Evolutionary conservation across 306 rosid genomes (phyloP).

Genomic region (Betula pendula): DNA sequence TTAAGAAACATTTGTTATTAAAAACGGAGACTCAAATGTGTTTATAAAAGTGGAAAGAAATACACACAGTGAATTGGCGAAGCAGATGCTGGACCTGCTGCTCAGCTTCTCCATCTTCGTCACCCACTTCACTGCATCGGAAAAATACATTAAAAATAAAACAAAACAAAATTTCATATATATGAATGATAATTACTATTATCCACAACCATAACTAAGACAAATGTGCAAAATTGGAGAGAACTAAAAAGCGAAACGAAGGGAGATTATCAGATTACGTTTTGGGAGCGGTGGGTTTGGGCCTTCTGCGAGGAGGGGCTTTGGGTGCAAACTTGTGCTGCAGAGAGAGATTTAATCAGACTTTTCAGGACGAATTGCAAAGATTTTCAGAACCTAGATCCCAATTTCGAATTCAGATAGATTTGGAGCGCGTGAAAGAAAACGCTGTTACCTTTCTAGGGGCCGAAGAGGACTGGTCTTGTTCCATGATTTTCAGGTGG

Average conservation of each 20-base stretch:
- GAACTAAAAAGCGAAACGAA: not conserved
- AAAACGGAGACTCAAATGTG: not conserved
- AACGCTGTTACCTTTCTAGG: slow-evolving; percentile 43
- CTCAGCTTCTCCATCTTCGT: slow-evolving; percentile 34
- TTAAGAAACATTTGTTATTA: not conserved
- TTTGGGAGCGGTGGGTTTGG: slow-evolving; percentile 23
- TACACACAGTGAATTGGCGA: slow-evolving; percentile 49
- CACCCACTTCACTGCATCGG: slow-evolving; percentile 47
- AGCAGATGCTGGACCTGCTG: slow-evolving; percentile 38
- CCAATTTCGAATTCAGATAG: not conserved
- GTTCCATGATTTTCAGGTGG: slow-evolving; percentile 40
- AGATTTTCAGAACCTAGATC: slow-evolving; percentile 4
- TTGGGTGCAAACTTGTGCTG: slow-evolving; percentile 61
- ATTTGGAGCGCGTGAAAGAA: not conserved
- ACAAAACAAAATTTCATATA: not conserved
- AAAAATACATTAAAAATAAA: not conserved
- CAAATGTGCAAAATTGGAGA: not conserved
- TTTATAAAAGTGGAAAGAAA: not conserved
- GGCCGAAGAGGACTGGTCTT: slow-evolving; percentile 17
- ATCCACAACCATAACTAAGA: slow-evolving; percentile 6
- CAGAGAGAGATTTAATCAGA: not conserved
- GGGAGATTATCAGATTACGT: slow-evolving; percentile 34
- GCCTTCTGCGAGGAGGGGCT: slow-evolving; percentile 34
- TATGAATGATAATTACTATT: not conserved
- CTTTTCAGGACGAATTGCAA: not conserved